Conservation (phyloP, 768 basidiomycete species). For the Hygrocybe punicea region DNA sequence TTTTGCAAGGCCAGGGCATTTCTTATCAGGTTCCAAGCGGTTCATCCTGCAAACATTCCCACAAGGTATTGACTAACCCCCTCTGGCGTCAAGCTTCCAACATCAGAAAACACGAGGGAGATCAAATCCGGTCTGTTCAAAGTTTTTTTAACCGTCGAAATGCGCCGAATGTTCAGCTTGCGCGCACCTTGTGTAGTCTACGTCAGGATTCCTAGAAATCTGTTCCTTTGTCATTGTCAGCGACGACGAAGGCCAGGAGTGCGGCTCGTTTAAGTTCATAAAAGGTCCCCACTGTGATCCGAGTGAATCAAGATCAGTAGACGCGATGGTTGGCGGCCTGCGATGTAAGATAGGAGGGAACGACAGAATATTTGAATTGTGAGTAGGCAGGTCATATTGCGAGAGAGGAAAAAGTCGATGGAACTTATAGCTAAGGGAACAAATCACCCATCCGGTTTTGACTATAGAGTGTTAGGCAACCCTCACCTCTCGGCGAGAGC, state of each 20-base stretch:
- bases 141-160: conserved; percentile 14
- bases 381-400: conserved; percentile 83
- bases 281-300: conserved; percentile 1
- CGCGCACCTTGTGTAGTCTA: conserved; percentile 86
- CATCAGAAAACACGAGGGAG: conserved; percentile 89
- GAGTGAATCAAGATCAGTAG: conserved; percentile 3
- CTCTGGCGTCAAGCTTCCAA: conserved; percentile 89
- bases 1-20: neutral
- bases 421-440: conserved; percentile 81
- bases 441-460: conserved; percentile 15
- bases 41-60: conserved; percentile 82
- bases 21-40: neutral
- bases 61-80: conserved; percentile 94
- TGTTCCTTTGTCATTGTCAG: conserved; percentile 74
- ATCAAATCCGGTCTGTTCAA: conserved; percentile 79
- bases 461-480: neutral
- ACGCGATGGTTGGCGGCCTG: conserved; percentile 1
- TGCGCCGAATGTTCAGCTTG: conserved; percentile 12
- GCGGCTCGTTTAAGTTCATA: conserved; percentile 12
- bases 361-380: conserved; percentile 70
- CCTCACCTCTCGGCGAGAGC: conserved; percentile 83
- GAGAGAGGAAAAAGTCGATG: conserved; percentile 92
- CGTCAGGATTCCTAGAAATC: conserved; percentile 78
- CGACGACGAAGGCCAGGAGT: conserved; percentile 21
- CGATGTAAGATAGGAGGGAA: conserved; percentile 46